Evolutionary conservation across 108 stramenopile genomes (phyloP), one percentile per base, ranked within the genome.

Genomic region (Cylindrotheca closterium): DNA sequence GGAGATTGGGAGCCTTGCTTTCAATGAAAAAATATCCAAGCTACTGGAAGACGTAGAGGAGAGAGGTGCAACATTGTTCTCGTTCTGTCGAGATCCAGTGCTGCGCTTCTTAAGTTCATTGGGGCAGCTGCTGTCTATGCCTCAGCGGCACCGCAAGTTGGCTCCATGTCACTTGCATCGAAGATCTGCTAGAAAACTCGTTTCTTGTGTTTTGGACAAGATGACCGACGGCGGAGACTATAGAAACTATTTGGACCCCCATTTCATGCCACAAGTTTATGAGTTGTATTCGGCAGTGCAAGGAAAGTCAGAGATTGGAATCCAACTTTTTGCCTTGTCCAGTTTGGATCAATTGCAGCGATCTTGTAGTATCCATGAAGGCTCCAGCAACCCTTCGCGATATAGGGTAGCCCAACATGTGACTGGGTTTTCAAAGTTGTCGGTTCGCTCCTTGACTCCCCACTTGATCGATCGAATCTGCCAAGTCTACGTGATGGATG

Each of bases 71-170:
- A 23, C 18, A 28, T 1, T 3, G 47, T 65, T 65, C 54, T 25
- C 63, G 18, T 65, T 65, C 54, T 17, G 52, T 1, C 30, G 63
- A 1, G 63, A 65, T 53, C 63, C 63, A 2, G 52, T 65, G 21
- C 8, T 22, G 7, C 51, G 63, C 3, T 65, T 65, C 26, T 52
- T 65, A 12, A 45, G 34, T 10, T 28, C 34, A 18, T 47, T 65
- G 2, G 52, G 63, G 5, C 63, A 65, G 27, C 30, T 37, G 12
- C 52, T 53, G 33, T 18, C 25, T 1, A n/a, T 65, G 32, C 30
- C n/a, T 33, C 18, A 22, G 51, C 21, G 51, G 22, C 18, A 51
- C 7, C 7, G 7, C 18, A 65, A 65, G 30, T 19, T 65, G 2
- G 27, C 28, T 51, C 30, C 61, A 0, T 62, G 61, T 26, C 42